Evolutionary conservation across 257 asterid species (phyloP), one percentile per base, ranked within the genome.

Genomic region (Echium plantagineum): DNA sequence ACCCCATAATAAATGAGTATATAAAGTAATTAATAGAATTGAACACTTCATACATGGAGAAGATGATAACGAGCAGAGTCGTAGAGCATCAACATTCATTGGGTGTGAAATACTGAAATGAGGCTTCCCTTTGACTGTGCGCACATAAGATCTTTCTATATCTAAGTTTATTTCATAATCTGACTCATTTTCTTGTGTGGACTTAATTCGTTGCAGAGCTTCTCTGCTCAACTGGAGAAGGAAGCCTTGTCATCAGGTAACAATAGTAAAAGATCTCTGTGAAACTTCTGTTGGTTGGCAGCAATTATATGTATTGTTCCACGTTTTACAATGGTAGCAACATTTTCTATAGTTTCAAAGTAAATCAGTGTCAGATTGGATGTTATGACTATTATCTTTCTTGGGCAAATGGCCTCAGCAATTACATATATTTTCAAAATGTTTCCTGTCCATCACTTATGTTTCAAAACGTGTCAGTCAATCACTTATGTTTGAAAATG

Each of bases 171-270:
- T 42, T 42, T 16, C 13, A 17, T 42, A 42, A 10, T 42, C 17
- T 42, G 49, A 42, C 49, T 42, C 16, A 3, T 42, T 16, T 42
- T 42, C 49, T 42, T 42, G 17, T 42, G 49, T 32, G 5, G 13
- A 12, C 46, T 8, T 8, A 38, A 59, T 62, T 69, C 52, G 21
- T 69, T 80, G 38, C 87, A 89, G 95, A 82, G 72, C 69, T 89
- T 85, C 78, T 82, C 94, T 58, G 97, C 85, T 67, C 94, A 89
- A 80, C 86, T 86, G 66, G 97, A 89, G 78, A 89, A 77, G 66
- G 97, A 89, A 57, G 82, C 83, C 70, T 82, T 89, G 80, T 78
- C 84, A 58, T 89, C 97, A 69, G 97, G 97, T 89, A 84, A 73
- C 55, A 71, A 71, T 58, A 35, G 46, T 35, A 35, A 35, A 6